phyloP scores from a whole-genome alignment of 768 basidiomycete species.

The Naganishia vaughanmartiniae region DNA sequence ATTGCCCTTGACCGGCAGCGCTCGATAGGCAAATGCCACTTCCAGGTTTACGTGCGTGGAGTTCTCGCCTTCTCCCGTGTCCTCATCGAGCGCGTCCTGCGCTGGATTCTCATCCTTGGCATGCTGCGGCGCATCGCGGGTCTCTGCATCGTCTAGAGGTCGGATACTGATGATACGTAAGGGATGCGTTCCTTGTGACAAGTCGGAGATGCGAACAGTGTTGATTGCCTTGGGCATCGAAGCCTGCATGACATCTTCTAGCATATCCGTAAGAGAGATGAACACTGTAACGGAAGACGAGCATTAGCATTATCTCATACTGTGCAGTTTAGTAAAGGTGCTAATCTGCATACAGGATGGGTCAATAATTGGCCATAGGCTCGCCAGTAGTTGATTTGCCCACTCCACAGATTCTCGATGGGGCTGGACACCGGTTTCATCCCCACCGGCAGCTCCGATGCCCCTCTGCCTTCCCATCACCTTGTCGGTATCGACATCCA shows the following conservation, averaged over 20 bases:
- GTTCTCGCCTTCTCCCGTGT: neutral
- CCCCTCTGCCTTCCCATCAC: constrained; percentile 5
- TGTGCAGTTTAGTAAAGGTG: neutral
- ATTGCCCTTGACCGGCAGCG: constrained; percentile 22
- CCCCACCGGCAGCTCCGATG: constrained; percentile 14
- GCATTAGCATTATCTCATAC: neutral
- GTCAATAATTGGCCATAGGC: constrained; percentile 30
- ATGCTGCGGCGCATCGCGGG: neutral
- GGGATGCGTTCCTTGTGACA: constrained; percentile 29
- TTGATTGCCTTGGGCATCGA: constrained; percentile 25
- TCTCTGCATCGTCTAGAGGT: constrained; percentile 9
- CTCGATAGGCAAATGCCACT: constrained; percentile 29
- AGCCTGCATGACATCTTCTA: constrained; percentile 32
- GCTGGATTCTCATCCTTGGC: constrained; percentile 2
- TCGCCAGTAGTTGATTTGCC: constrained; percentile 25
- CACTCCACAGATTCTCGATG: constrained; percentile 30
- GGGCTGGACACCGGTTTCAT: constrained; percentile 24
- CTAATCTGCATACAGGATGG: constrained; percentile 24
- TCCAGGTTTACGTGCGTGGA: constrained; percentile 26
- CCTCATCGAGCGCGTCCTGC: neutral
- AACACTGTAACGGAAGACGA: constrained; percentile 12
- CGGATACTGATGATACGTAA: constrained; percentile 25
- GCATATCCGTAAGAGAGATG: constrained; percentile 22
- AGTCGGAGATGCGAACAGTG: constrained; percentile 27
- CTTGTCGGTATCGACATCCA: constrained; percentile 1